These are phyloP conservation scores for Calonectria ilicicola DNA, from an alignment of 2,329 filamentous ascomycete species.

Conservation along the genomic window DNA sequence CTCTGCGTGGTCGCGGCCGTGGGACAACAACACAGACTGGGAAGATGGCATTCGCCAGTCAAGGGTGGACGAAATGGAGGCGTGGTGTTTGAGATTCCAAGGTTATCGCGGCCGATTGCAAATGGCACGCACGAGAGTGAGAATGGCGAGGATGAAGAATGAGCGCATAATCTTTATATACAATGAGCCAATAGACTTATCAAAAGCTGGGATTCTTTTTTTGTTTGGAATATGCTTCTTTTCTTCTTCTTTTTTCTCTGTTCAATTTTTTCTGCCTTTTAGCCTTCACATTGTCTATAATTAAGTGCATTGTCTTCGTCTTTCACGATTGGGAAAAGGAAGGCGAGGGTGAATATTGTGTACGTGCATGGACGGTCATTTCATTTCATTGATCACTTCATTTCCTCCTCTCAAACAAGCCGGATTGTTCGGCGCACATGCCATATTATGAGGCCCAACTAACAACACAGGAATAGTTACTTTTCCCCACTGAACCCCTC, in stretches of 20 bases:
- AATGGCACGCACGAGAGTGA: constrained; percentile 49
- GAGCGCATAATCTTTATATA: constrained; percentile 39
- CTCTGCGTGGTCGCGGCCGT: constrained; percentile 88
- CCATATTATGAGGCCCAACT: neutral
- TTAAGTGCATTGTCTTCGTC: neutral
- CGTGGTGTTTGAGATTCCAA: constrained; percentile 86
- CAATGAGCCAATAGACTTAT: constrained; percentile 39
- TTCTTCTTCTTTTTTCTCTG: neutral
- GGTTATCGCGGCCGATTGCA: constrained; percentile 47
- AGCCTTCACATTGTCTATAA: neutral
- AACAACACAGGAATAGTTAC: neutral
- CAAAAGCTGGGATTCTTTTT: constrained; percentile 17
- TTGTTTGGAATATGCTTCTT: constrained; percentile 13
- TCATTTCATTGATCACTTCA: constrained; percentile 8
- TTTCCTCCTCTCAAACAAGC: constrained; percentile 3
- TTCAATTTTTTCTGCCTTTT: neutral
- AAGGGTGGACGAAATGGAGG: constrained; percentile 80
- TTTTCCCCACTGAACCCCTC: neutral
- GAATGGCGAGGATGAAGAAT: constrained; percentile 37
- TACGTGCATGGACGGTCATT: neutral
- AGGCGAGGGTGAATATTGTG: neutral
- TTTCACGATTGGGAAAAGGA: neutral
- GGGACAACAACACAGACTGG: constrained; percentile 87
- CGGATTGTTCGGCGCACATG: neutral
- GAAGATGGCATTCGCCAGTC: constrained; percentile 78